Base-by-base conservation (phyloP, 306 rosid species). In the Erythrophleum fordii region DNA sequence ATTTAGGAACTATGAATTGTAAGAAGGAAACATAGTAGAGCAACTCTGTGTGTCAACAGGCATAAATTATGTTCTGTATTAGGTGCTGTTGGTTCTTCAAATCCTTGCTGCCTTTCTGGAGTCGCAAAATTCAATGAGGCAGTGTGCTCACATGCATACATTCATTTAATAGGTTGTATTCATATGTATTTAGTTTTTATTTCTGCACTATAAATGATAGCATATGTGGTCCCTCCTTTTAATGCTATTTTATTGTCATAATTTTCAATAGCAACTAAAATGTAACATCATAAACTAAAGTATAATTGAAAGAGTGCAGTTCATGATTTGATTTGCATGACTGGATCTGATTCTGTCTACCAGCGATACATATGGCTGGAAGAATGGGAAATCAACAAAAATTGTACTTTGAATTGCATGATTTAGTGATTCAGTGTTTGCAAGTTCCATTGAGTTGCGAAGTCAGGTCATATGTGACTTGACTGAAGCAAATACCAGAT, bases 1-100 rank as follows among this genome's bases (percentile, higher is more conserved):
- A 42, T n/a, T 74, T 67, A 37, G 41, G 61, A 29, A 61, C 42
- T 71, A 85, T 41, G 22, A 66, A 56, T 65, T 49, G 74, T 70
- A 72, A 66, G 52, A 64, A 61, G 70, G 69, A 41, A 83, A 48
- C 29, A 31, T 0, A 22, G 34, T 20, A 56, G n/a, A 25, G n/a
- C 49, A 77, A 74, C 34, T 41, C 58, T 28, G 49, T 44, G 59
- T 65, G 41, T 34, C 25, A 48, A 68, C 35, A 59, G 14, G 37
- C 31, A 70, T 62, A 23, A 64, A 26, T 2, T 12, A 14, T 28
- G 28, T 25, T 11, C 13, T 31, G 2, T 26, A 1, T 29, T 61
- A 1, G 68, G 20, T 53, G 26, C 28, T 53, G 3, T 8, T 45
- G 51, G 49, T 77, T 73, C 52, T 64, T 71, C 29, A 44, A 44